Evolutionary conservation across 148 eudicot species (phyloP).

Genomic region (Dianthus caryophyllus): DNA sequence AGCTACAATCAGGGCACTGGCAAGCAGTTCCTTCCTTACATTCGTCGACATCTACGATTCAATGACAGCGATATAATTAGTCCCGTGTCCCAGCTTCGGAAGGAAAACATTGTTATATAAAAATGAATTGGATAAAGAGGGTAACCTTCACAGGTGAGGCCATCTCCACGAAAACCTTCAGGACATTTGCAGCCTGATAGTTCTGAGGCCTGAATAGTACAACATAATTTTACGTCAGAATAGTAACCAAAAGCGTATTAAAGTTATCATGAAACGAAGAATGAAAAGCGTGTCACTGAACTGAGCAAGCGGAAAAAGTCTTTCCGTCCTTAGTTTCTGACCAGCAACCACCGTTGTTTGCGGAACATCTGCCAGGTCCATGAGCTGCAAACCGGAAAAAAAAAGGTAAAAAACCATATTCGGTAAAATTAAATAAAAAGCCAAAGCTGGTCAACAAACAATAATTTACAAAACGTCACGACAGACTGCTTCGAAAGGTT

Average conservation of each 20-base stretch:
- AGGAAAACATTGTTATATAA: not conserved
- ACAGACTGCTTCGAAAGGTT: not conserved
- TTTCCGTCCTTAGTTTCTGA: conserved; percentile 42
- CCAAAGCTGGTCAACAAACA: not conserved
- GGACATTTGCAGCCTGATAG: conserved; percentile 74
- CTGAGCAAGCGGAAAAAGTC: conserved; percentile 80
- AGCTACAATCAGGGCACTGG: conserved; percentile 68
- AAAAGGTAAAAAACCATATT: not conserved
- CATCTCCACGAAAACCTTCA: conserved; percentile 77
- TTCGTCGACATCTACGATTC: conserved; percentile 65
- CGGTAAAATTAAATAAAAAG: not conserved
- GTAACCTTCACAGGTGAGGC: conserved; percentile 73
- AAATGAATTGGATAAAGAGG: not conserved
- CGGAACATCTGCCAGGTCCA: conserved; percentile 79
- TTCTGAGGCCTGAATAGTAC: conserved; percentile 40
- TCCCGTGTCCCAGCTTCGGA: not conserved
- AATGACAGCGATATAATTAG: not conserved
- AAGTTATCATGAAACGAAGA: not conserved
- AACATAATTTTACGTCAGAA: not conserved
- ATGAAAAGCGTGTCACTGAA: conserved; percentile 37
- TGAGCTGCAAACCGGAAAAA: conserved; percentile 41
- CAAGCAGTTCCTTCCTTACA: conserved; percentile 66
- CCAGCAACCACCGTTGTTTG: conserved; percentile 93
- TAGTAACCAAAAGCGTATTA: not conserved
- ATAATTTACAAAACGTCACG: no score